Base-by-base conservation (phyloP, 345 rosid species). In the Leavenworthia alabamica region DNA sequence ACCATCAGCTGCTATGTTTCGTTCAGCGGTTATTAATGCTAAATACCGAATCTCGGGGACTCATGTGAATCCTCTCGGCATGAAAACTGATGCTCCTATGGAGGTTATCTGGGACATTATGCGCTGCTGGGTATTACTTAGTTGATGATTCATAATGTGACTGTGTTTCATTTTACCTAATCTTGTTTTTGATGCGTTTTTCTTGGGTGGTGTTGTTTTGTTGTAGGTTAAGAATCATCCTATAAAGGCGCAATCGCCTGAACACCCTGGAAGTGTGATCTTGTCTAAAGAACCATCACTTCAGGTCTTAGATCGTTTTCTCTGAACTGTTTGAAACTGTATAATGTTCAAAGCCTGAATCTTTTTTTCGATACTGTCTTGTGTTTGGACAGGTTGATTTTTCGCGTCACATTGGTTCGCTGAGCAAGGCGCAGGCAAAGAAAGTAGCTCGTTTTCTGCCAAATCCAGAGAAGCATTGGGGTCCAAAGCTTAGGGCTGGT, bases 391-490 rank as follows among this genome's bases (percentile, higher is more conserved):
- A 86, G 95, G 98, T 91, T 23, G 89, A 89, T 74, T 92, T 92
- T 63, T 83, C 98, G 26, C 84, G 96, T 61, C 90, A 85, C 1
- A 73, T 82, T 46, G 94, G 97, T 46, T 86, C 95, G n/a, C 74
- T 86, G 27, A 88, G 96, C 89, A 89, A 86, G 81, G 89, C 97
- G 23, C 98, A 89, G 61, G 91, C 88, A 3, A 89, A 89, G 82
- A 89, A 93, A 70, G 75, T 89, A 22, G 94, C 88, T 5, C 96
- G 96, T 9, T 93, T 82, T 82, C 87, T 89, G 22, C 96, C 97
- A 8, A 93, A 93, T 56, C 99, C 97, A 5, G 94, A 92, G 76
- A 89, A 86, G 71, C 97, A 92, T 46, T 92, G 98, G 98, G 96
- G 96, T 15, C 97, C 98, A 24, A 92, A 91, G 76, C 79, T 86